phyloP scores from a whole-genome alignment of 306 rosid species.

The Vicia faba region DNA sequence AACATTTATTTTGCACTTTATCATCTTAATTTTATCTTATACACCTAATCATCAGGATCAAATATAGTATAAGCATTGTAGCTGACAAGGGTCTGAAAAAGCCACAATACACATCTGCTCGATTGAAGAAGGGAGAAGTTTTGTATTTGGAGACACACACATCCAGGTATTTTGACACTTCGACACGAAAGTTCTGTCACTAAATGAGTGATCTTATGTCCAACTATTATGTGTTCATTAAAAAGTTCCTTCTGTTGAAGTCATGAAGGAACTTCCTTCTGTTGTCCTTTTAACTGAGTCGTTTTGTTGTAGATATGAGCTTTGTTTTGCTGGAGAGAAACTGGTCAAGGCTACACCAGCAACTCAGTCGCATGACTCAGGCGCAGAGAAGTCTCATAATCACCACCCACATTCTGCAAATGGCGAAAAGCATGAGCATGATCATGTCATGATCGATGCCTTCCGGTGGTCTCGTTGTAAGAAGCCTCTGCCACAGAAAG shows the following conservation, averaged over 20 bases:
- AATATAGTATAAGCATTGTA: conserved; percentile 82
- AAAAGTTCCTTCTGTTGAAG: too few relatives aligned
- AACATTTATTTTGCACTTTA: conserved; percentile 19
- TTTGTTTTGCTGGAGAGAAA: conserved; percentile 85
- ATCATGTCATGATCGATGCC: conserved; percentile 58
- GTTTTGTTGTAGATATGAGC: conserved; percentile 72
- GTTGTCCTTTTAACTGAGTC: conserved; percentile 24
- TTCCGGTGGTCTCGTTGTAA: conserved; percentile 96
- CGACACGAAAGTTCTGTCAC: too few relatives aligned
- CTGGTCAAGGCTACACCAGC: conserved; percentile 57
- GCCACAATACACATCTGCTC: conserved; percentile 84
- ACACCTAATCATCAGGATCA: conserved; percentile 60
- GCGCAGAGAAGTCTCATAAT: conserved; percentile 67
- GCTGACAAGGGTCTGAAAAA: conserved; percentile 94
- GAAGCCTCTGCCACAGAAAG: conserved; percentile 86
- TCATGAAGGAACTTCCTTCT: conserved; percentile 10
- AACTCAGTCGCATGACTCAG: conserved; percentile 59
- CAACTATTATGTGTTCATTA: too few relatives aligned
- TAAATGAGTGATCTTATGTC: too few relatives aligned
- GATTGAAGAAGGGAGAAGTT: conserved; percentile 97
- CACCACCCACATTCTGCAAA: conserved; percentile 59
- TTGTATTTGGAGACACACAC: conserved; percentile 84
- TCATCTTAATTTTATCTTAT: neutral
- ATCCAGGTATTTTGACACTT: conserved; percentile 58
- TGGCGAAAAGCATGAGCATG: conserved; percentile 66